A percentile compares a stretch with the other conserved stretches of the same genome.
Conservation (phyloP, 2,329 filamentous ascomycete species). For the Penicillium sp. region DNA sequence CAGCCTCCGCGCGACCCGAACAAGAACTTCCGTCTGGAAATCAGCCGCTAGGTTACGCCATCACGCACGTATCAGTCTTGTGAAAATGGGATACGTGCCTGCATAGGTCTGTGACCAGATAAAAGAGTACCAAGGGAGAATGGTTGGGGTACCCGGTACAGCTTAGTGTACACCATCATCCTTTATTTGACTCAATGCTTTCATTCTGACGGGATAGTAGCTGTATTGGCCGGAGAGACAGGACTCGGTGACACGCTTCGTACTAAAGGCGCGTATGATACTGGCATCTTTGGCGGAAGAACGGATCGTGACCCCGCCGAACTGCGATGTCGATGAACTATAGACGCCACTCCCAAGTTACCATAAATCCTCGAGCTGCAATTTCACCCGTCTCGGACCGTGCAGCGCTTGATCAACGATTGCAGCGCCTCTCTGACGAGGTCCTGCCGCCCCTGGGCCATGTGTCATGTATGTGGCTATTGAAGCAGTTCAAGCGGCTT, state of each 20-base stretch:
- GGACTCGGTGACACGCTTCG: background rate
- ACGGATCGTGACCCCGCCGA: slow-evolving; percentile 18
- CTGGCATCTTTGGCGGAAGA: slow-evolving; percentile 15
- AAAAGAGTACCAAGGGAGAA: too few species aligned
- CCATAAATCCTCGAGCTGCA: slow-evolving; percentile 24
- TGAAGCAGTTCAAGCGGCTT: too few species aligned
- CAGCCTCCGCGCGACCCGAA: too few species aligned
- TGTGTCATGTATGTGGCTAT: too few species aligned
- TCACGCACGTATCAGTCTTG: too few species aligned
- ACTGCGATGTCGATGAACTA: slow-evolving; percentile 43
- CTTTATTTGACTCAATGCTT: background rate
- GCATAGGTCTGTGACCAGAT: too few species aligned
- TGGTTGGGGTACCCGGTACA: too few species aligned
- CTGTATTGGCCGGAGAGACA: background rate
- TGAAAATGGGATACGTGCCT: too few species aligned
- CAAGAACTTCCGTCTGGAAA: too few species aligned
- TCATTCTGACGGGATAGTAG: slow-evolving; percentile 9
- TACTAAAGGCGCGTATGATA: slow-evolving; percentile 2
- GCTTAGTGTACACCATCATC: too few species aligned
- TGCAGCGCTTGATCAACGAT: slow-evolving; percentile 34
- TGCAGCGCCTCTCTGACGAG: slow-evolving; percentile 41
- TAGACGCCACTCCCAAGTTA: slow-evolving; percentile 28
- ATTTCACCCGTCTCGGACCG: slow-evolving; percentile 25
- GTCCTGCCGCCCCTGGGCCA: slow-evolving; percentile 44
- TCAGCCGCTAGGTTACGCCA: too few species aligned